These are phyloP conservation scores for Chrysanthemum lavandulifolium DNA, from an alignment of 129 eudicot species.

Conservation along the genomic window DNA sequence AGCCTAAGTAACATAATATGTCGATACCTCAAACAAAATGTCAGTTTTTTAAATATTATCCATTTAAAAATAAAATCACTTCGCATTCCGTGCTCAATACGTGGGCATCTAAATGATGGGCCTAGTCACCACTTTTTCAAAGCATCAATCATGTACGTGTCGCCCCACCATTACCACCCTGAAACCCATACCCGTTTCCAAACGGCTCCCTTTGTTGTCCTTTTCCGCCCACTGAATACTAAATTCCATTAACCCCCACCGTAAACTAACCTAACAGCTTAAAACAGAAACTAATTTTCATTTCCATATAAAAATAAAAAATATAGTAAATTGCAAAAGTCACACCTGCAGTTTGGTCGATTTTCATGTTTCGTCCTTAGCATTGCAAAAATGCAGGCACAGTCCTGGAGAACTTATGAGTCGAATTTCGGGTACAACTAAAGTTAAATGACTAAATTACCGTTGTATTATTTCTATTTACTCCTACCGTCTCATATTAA, in stretches of 20 bases:
- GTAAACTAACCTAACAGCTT: slow-evolving; percentile 24
- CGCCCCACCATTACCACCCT: slow-evolving; percentile 14
- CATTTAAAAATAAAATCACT: not conserved
- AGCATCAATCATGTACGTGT: slow-evolving; percentile 39
- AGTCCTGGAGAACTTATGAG: too few species aligned
- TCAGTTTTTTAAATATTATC: not conserved
- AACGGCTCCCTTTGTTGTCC: slow-evolving; percentile 40
- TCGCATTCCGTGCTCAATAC: slow-evolving; percentile 9
- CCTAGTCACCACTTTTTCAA: slow-evolving; percentile 14
- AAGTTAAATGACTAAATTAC: too few species aligned
- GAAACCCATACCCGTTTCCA: slow-evolving; percentile 20
- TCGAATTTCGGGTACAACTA: too few species aligned
- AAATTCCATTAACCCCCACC: slow-evolving; percentile 31
- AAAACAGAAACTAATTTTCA: slow-evolving; percentile 1
- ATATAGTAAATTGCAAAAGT: too few species aligned
- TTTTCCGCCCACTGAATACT: slow-evolving; percentile 27
- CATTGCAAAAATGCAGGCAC: too few species aligned
- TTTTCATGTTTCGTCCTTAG: too few species aligned
- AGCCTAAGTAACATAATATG: not conserved
- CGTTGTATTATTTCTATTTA: too few species aligned
- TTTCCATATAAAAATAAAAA: not conserved
- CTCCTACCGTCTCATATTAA: too few species aligned
- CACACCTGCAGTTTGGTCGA: too few species aligned
- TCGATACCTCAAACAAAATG: slow-evolving; percentile 16
- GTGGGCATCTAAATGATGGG: slow-evolving; percentile 21